phyloP scores from a whole-genome alignment of 2,329 filamentous ascomycete species.

The Alternaria sp. region DNA sequence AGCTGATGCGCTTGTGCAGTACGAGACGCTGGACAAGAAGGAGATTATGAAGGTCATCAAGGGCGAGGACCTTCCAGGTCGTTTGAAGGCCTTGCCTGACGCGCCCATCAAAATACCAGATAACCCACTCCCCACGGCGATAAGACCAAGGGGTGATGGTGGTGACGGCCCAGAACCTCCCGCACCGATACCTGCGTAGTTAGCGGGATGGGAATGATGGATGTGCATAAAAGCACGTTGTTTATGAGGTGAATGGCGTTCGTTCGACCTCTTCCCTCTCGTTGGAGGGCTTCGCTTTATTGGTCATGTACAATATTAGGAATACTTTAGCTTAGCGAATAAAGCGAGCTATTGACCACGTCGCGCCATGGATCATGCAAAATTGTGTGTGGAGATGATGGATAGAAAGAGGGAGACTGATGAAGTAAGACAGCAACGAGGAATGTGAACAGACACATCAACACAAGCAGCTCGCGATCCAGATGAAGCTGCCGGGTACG shows the following conservation, averaged over 20 bases:
- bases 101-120: constrained; percentile 73
- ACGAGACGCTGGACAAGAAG: constrained; percentile 86
- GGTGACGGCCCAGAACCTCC: constrained; percentile 19
- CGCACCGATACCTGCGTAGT: constrained; percentile 28
- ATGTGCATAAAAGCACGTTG: neutral
- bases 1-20: constrained; percentile 88
- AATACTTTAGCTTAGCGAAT: neutral
- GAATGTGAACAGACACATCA: neutral
- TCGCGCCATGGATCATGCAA: neutral
- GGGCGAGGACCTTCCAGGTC: constrained; percentile 79
- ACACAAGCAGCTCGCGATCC: neutral
- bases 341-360: neutral
- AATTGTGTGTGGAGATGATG: neutral
- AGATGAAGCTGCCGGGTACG: neutral
- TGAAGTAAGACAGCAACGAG: fast-evolving
- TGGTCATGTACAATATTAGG: neutral
- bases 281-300: neutral
- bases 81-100: constrained; percentile 64
- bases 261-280: neutral
- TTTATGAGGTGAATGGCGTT: neutral
- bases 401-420: neutral
- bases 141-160: constrained; percentile 25
- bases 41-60: constrained; percentile 91
- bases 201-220: neutral
- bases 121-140: constrained; percentile 17